A percentile compares a stretch with the other conserved stretches of the same genome.
phyloP scores from a whole-genome alignment of 2,329 filamentous ascomycete genomes.

The Fusarium armeniacum region DNA sequence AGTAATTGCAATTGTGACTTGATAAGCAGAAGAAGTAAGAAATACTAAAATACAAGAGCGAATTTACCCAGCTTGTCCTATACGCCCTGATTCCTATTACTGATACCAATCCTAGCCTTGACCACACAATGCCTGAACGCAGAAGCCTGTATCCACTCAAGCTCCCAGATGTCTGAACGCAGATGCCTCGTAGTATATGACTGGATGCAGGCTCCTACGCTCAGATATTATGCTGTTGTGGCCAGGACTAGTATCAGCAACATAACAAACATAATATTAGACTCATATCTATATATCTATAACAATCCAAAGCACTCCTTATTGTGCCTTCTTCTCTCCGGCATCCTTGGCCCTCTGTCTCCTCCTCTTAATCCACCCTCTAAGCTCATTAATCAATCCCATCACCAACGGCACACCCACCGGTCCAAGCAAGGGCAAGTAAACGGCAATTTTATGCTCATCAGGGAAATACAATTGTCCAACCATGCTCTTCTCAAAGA shows the following conservation, averaged over 20 bases:
- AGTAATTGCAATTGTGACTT: background rate
- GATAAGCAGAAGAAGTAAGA: too few relatives aligned
- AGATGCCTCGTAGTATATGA: too few relatives aligned
- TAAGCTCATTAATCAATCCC: conserved; percentile 85
- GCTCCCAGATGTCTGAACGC: too few relatives aligned
- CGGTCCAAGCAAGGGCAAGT: conserved; percentile 89
- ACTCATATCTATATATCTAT: conserved; percentile 39
- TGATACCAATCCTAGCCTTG: too few relatives aligned
- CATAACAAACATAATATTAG: conserved; percentile 18
- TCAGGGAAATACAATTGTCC: conserved; percentile 98
- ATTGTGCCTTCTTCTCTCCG: conserved; percentile 57
- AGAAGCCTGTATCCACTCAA: too few relatives aligned
- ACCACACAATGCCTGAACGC: too few relatives aligned
- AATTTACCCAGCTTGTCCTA: too few relatives aligned
- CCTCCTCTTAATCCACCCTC: conserved; percentile 68
- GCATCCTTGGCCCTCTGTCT: conserved; percentile 59
- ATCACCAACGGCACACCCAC: conserved; percentile 91
- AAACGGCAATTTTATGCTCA: conserved; percentile 97
- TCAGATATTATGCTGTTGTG: too few relatives aligned
- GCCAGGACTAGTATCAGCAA: background rate
- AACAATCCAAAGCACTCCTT: conserved; percentile 3
- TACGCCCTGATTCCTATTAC: too few relatives aligned
- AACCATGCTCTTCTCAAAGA: conserved; percentile 99
- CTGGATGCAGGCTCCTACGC: too few relatives aligned
- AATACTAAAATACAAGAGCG: too few relatives aligned